Conservation (phyloP, 2,329 filamentous ascomycete genomes). For the Dactylellina leptospora region DNA sequence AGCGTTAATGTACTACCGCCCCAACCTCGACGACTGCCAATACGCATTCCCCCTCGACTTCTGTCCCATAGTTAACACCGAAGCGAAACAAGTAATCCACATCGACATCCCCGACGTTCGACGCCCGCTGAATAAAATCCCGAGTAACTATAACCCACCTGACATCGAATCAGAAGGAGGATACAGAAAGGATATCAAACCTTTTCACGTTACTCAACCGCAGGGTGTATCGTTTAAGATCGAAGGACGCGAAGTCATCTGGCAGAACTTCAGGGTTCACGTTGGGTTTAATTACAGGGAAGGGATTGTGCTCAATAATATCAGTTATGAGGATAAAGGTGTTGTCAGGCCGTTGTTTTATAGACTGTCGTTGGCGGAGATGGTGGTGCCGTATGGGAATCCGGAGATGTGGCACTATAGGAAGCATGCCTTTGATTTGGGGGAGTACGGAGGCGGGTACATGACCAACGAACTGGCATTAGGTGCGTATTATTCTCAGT, state of each 20-base stretch:
- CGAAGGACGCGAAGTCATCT: constrained; percentile 76
- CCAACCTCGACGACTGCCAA: constrained; percentile 83
- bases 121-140: constrained; percentile 75
- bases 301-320: constrained; percentile 88
- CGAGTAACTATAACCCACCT: constrained; percentile 81
- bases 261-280: constrained; percentile 95
- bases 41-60: constrained; percentile 93
- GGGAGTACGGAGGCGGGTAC: constrained; percentile 82
- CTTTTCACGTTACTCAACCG: constrained; percentile 85
- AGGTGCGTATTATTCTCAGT: constrained; percentile 17
- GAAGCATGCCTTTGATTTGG: constrained; percentile 82
- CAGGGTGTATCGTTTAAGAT: constrained; percentile 88
- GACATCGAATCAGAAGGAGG: constrained; percentile 77
- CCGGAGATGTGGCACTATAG: constrained; percentile 81
- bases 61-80: constrained; percentile 87
- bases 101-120: constrained; percentile 84
- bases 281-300: constrained; percentile 95
- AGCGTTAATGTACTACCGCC: constrained; percentile 94
- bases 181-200: constrained; percentile 81
- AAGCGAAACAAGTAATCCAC: constrained; percentile 78
- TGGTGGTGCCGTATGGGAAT: constrained; percentile 90
- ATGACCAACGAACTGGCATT: constrained; percentile 78
- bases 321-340: constrained; percentile 86
- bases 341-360: constrained; percentile 82
- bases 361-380: constrained; percentile 86